Evolutionary conservation across 2,329 filamentous ascomycete genomes (phyloP), one percentile per base, ranked within the genome.

Genomic region (Huntiella abstrusa): DNA sequence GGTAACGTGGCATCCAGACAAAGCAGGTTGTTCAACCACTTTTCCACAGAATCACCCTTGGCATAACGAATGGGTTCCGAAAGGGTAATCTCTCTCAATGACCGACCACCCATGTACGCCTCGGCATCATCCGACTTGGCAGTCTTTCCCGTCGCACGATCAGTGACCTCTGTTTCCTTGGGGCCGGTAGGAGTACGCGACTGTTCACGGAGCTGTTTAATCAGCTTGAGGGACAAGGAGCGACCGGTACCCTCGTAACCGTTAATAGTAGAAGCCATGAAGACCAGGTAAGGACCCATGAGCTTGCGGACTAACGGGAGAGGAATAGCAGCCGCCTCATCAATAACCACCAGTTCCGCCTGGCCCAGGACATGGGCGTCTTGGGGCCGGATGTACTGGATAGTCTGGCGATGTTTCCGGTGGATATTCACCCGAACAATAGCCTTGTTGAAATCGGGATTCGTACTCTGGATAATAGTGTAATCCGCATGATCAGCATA

Each of bases 221-320:
- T 95, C 53, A 98, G 71, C 65, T 98, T 98, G 46, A 98, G 67
- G 0, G 91, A 96, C 4, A 98, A 70, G 1, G 91, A 96, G 49
- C 91, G 77, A 36, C 91, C 91, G 5, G 91, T 98, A 48, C 91
- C 91, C 65, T 98, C 91, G 59, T 98, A 98, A 49, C 91, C 91
- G 58, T 96, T 96, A 65, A 98, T 95, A 1, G 91, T 98, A 1
- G 91, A 98, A 1, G 92, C 86, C 91, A 98, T 96, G 63, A 98
- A 98, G 6, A 96, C 86, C 34, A 98, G 69, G 61, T 98, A 98
- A 11, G 88, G 88, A 0, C 91, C 91, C 75, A 98, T 87, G 36
- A 98, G 70, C 63, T 95, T 95, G 54, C 81, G 74, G 5, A 98
- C 91, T 2, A 96, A 67, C 1, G 91, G 91, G 8, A 98, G 64